Evolutionary conservation across 2,329 filamentous ascomycete genomes (phyloP), one percentile per base, ranked within the genome.

Genomic region (Parastagonospora nodorum): DNA sequence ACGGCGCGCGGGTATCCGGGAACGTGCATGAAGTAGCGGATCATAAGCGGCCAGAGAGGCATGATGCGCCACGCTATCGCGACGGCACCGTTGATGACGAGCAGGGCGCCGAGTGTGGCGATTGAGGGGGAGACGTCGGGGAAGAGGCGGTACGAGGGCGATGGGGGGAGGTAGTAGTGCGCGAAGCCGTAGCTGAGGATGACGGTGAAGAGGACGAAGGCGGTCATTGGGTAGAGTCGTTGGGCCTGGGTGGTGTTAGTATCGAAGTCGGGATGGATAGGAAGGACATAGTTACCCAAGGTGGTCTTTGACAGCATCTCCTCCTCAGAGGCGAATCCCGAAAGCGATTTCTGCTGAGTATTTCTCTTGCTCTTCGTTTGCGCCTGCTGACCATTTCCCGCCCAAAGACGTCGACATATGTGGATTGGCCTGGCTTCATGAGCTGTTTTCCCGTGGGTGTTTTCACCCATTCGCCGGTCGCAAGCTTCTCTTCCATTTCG

Each of bases 1-100:
- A 84, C 50, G 4, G 88, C 81, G 55, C 81, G 81, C 8, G 89
- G 88, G 44, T 85, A 85, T 6, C 84, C 69, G 9, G 69, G 70
- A 8, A 67, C 60, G 46, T 71, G 66, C 62, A 68, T 69, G 57
- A 72, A 69, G 75, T 88, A 88, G 55, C 79, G 83, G 74, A 90
- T 92, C 59, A 91, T 74, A 12, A 84, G 44, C 10, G 75, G 73
- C 86, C 88, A 93, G 28, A 85, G 62, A 1, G 84, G 83, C 40
- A 88, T 87, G 9, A 85, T 58, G 58, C 81, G 82, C 86, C 88
- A 91, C 27, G 79, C 74, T 19, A 80, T 49, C 58, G 80, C 86
- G 9, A 87, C 75, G 33, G 78, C 57, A 6, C 80, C 50, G 68
- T 92, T 91, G 42, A 81, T 51, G n/a, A 74, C 77, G 38, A 90